A percentile compares a stretch with the other conserved stretches of the same genome.
Conservation (phyloP, 2,329 filamentous ascomycete species). For the Fusarium bactridioides region DNA sequence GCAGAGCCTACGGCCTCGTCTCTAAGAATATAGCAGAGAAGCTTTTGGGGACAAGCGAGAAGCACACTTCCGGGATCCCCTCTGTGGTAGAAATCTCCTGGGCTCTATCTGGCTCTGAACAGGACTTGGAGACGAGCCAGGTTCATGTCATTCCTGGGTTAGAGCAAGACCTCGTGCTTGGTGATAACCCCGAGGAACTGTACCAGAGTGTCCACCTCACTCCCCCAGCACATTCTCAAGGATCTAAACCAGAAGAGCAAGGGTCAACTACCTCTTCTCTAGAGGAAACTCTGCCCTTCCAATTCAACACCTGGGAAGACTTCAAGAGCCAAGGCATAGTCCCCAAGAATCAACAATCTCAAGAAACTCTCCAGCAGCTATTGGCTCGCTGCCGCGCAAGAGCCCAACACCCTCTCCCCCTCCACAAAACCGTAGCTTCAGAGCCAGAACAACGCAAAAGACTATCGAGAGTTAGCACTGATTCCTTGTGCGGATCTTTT, state of each 20-base stretch:
- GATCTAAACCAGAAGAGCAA: not conserved
- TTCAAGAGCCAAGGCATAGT: conserved; percentile 1
- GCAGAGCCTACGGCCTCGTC: conserved; percentile 1
- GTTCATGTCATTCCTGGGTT: conserved; percentile 8
- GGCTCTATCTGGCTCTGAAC: not conserved
- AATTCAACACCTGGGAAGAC: not conserved
- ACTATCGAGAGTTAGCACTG: not conserved
- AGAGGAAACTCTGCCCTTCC: not conserved
- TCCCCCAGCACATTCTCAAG: not conserved
- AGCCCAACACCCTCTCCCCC: not conserved
- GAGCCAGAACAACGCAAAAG: not conserved
- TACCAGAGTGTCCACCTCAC: conserved; percentile 1
- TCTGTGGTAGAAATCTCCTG: conserved; percentile 7
- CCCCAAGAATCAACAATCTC: not conserved
- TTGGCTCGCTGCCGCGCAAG: not conserved
- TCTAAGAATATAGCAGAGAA: conserved; percentile 3
- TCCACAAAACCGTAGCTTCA: not conserved
- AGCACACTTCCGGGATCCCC: not conserved
- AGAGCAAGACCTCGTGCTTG: conserved; percentile 14
- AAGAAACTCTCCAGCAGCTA: not conserved
- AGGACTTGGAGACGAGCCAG: conserved; percentile 6
- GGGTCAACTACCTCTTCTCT: not conserved
- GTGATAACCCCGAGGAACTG: not conserved
- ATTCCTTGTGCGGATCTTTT: not conserved
- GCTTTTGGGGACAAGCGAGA: not conserved